Conservation (phyloP, 805 yeast species). For the Ogataea trehaloabstinens region DNA sequence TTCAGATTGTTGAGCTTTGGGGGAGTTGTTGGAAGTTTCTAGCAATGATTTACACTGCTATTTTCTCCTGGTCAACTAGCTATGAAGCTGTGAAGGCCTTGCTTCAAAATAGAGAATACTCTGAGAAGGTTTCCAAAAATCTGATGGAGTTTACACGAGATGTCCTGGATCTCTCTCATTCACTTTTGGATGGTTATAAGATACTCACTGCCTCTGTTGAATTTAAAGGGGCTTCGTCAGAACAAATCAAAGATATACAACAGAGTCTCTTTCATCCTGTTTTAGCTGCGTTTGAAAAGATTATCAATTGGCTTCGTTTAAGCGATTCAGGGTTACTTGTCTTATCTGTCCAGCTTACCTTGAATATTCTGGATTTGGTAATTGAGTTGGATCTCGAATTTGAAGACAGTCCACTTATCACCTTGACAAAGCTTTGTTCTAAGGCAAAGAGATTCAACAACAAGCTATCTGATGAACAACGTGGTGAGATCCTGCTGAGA, state of each 20-base stretch:
- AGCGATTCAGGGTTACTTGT: constrained; percentile 73
- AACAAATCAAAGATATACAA: constrained; percentile 20
- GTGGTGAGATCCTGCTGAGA: constrained; percentile 57
- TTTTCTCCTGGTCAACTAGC: constrained; percentile 68
- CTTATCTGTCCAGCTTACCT: constrained; percentile 70
- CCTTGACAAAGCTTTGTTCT: constrained; percentile 58
- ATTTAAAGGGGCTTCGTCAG: constrained; percentile 17
- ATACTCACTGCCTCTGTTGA: constrained; percentile 35
- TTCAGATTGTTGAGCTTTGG: constrained; percentile 56
- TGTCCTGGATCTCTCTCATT: constrained; percentile 72
- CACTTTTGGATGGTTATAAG: constrained; percentile 63
- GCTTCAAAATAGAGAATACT: constrained; percentile 15
- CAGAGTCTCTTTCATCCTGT: constrained; percentile 47
- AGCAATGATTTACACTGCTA: constrained; percentile 61
- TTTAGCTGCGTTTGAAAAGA: constrained; percentile 60
- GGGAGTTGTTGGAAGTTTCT: constrained; percentile 67
- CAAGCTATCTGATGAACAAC: constrained; percentile 65
- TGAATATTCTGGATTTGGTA: constrained; percentile 65
- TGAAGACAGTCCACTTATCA: constrained; percentile 53
- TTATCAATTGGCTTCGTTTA: constrained; percentile 78
- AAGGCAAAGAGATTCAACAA: constrained; percentile 67
- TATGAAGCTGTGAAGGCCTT: constrained; percentile 27
- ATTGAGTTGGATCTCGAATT: constrained; percentile 49
- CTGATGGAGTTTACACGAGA: constrained; percentile 76
- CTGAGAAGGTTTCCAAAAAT: constrained; percentile 23